A percentile compares a stretch with the other conserved stretches of the same genome.
phyloP scores from a whole-genome alignment of 2,329 filamentous ascomycete species.

The Tolypocladium album region DNA sequence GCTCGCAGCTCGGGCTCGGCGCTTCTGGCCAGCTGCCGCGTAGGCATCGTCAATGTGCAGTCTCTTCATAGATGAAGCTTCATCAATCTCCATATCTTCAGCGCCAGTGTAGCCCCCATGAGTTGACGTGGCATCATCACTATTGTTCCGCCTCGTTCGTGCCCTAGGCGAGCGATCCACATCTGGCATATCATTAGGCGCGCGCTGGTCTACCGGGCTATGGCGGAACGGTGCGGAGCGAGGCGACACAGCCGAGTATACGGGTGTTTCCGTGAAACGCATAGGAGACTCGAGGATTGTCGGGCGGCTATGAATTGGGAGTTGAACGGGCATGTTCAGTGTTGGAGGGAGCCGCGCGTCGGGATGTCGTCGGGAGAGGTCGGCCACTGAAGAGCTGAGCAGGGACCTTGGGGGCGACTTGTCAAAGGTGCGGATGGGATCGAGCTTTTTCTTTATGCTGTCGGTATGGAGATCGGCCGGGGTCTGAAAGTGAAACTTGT shows the following conservation, averaged over 20 bases:
- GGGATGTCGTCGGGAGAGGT: constrained; percentile 24
- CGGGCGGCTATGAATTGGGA: constrained; percentile 25
- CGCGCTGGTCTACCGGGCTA: constrained; percentile 28
- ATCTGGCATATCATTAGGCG: constrained; percentile 32
- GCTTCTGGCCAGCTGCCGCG: constrained; percentile 35
- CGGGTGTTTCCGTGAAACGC: constrained; percentile 32
- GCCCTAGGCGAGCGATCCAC: constrained; percentile 35
- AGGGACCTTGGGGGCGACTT: constrained; percentile 34
- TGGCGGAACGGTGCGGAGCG: constrained; percentile 31
- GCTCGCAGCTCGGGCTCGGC: constrained; percentile 45
- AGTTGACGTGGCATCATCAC: constrained; percentile 37
- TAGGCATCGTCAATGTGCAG: constrained; percentile 38
- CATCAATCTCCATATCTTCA: constrained; percentile 40
- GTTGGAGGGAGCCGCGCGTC: constrained; percentile 29
- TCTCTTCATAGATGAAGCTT: constrained; percentile 37
- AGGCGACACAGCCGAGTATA: constrained; percentile 37
- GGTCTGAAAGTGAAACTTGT: constrained; percentile 35
- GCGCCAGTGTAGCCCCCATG: constrained; percentile 27
- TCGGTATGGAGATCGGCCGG: constrained; percentile 37
- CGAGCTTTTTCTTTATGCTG: constrained; percentile 44
- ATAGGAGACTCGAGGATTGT: constrained; percentile 31
- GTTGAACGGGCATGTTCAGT: constrained; percentile 32
- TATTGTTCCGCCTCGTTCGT: constrained; percentile 37
- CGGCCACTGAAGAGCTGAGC: constrained; percentile 30
- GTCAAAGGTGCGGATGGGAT: constrained; percentile 33